These are phyloP conservation scores for Cladosporium halotolerans DNA, from an alignment of 2,329 filamentous ascomycete genomes.

Conservation along the genomic window DNA sequence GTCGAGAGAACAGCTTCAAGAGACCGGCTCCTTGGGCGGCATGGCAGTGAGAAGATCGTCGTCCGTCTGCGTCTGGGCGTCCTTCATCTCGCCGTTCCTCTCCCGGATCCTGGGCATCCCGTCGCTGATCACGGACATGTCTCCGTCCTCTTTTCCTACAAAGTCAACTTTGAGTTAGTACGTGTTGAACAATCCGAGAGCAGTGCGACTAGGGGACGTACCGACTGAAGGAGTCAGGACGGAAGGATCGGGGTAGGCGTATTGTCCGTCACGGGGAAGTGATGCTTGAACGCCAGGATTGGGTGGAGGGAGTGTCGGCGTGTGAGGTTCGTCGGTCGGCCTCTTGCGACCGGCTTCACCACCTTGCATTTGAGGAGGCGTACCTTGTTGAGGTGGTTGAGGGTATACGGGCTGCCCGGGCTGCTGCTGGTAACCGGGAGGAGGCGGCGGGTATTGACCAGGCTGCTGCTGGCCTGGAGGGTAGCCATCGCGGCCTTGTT, in stretches of 20 bases:
- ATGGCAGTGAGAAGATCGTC: constrained; percentile 1
- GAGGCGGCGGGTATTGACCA: constrained; percentile 33
- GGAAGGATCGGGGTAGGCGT: constrained; percentile 37
- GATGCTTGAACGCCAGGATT: constrained; percentile 28
- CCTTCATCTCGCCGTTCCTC: constrained; percentile 18
- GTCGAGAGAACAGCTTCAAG: background rate
- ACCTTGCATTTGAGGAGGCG: constrained; percentile 9
- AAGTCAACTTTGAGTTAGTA: background rate
- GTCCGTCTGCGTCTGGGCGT: constrained; percentile 29
- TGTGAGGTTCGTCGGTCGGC: constrained; percentile 44
- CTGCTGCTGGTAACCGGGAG: constrained; percentile 39
- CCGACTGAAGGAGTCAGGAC: constrained; percentile 10
- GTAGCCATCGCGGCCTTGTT: constrained; percentile 20
- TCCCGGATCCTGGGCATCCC: constrained; percentile 3
- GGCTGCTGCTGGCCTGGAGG: constrained; percentile 28
- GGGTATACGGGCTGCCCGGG: constrained; percentile 40
- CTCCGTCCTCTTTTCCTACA: background rate
- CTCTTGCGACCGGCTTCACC: constrained; percentile 39
- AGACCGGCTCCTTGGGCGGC: constrained; percentile 3
- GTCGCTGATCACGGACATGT: constrained; percentile 9
- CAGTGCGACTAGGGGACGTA: background rate
- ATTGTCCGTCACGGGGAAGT: constrained; percentile 17
- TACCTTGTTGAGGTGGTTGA: constrained; percentile 25
- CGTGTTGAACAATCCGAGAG: background rate
- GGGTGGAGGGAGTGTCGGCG: constrained; percentile 44